Conservation (phyloP, 73 alveolate species). For the Blepharisma stoltei region DNA sequence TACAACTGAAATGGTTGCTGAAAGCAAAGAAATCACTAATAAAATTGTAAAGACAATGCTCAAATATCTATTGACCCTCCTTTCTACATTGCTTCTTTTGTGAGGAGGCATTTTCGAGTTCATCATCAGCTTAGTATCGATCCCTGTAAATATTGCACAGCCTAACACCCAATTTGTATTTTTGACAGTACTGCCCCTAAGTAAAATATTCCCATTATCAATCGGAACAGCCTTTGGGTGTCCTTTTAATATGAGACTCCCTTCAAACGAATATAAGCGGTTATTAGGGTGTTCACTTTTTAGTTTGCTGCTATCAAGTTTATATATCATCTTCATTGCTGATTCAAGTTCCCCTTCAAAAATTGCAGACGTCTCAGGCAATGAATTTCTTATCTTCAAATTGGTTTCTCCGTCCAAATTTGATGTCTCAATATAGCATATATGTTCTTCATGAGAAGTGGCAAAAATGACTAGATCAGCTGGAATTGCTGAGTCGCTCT, state of each 20-base stretch:
- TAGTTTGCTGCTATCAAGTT: conserved; percentile 34
- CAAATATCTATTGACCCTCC: not conserved
- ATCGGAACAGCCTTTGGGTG: conserved; percentile 41
- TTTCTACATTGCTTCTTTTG: not conserved
- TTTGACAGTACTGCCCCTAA: not conserved
- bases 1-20: not conserved
- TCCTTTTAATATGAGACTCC: conserved; percentile 45
- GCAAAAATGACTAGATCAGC: conserved; percentile 76
- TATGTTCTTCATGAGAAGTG: conserved; percentile 64
- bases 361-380: conserved; percentile 50
- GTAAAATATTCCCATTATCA: conserved; percentile 11
- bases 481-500: conserved; percentile 73
- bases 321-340: not conserved
- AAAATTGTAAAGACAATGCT: not conserved
- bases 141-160: conserved; percentile 43
- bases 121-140: conserved; percentile 70
- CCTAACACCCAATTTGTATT: conserved; percentile 40
- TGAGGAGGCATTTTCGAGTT: conserved; percentile 38
- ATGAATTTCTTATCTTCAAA: conserved; percentile 82
- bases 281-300: conserved; percentile 59
- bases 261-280: conserved; percentile 51
- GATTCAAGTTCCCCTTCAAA: conserved; percentile 36
- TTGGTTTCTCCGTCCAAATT: conserved; percentile 98
- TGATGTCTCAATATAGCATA: conserved; percentile 92
- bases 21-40: not conserved